Percentiles rank a stretch among this genome's conserved stretches.
These are phyloP conservation scores for Debaryomyces sp. DNA, from an alignment of 1,139 yeast species.

Conservation along the genomic window DNA sequence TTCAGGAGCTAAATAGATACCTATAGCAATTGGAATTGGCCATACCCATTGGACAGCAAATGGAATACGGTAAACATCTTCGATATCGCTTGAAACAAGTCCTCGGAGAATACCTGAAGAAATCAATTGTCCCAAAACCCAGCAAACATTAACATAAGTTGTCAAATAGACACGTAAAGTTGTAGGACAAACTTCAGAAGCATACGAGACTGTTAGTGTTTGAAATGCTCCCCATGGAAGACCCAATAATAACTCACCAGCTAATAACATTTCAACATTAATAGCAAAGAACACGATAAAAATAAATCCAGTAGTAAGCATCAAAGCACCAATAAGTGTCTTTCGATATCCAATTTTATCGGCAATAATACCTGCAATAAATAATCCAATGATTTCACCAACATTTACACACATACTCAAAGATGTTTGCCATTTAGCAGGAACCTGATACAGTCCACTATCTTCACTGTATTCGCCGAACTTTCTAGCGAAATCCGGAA, in stretches of 20 bases:
- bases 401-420: constrained; percentile 46
- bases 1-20: constrained; percentile 44
- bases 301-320: constrained; percentile 40
- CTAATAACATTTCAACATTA: constrained; percentile 39
- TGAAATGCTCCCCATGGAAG: constrained; percentile 58
- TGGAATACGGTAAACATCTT: constrained; percentile 40
- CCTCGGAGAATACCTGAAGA: constrained; percentile 50
- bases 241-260: constrained; percentile 51
- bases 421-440: constrained; percentile 52
- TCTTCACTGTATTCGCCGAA: constrained; percentile 34
- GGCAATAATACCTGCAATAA: constrained; percentile 45
- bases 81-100: constrained; percentile 27
- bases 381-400: constrained; percentile 51
- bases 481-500: constrained; percentile 38
- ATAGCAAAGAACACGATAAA: constrained; percentile 54
- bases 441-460: constrained; percentile 35
- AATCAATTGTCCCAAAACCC: constrained; percentile 55
- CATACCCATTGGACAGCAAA: constrained; percentile 61
- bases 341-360: constrained; percentile 51
- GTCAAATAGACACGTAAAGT: constrained; percentile 51
- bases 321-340: constrained; percentile 41
- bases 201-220: constrained; percentile 50
- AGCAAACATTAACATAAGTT: constrained; percentile 49
- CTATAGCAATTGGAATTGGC: constrained; percentile 52
- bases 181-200: constrained; percentile 55